Evolutionary conservation across 257 asterid species (phyloP).

Genomic region (Solanum etuberosum): DNA sequence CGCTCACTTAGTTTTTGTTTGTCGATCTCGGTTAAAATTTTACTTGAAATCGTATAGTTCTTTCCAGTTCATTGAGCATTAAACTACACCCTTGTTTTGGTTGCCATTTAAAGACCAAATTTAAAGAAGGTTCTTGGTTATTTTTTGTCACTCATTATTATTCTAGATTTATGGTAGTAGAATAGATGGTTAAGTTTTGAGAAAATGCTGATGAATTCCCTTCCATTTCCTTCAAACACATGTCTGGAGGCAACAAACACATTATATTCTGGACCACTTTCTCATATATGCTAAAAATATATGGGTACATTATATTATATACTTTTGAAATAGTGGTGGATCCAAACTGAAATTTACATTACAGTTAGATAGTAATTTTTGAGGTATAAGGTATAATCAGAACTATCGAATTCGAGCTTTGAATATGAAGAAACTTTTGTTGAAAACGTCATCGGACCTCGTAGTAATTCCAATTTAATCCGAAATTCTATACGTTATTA

Average conservation of each 20-base stretch:
- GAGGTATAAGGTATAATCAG: rapidly evolving
- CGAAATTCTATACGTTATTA: too few relatives aligned
- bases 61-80: neutral
- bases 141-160: neutral
- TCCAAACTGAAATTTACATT: neutral
- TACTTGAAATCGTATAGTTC: too few relatives aligned
- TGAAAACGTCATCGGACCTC: neutral
- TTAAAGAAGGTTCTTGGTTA: neutral
- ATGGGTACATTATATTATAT: neutral
- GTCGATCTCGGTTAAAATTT: neutral
- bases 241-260: neutral
- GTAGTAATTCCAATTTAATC: too few relatives aligned
- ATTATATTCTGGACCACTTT: neutral
- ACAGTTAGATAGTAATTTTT: neutral
- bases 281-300: neutral
- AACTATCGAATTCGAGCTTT: too few relatives aligned
- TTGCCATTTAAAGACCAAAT: neutral
- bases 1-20: neutral
- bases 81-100: neutral
- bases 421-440: too few relatives aligned
- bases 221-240: neutral
- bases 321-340: neutral
- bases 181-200: neutral
- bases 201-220: neutral
- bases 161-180: neutral